phyloP scores from a whole-genome alignment of 495 filamentous ascomycete species.

The Penicillium odoratum region DNA sequence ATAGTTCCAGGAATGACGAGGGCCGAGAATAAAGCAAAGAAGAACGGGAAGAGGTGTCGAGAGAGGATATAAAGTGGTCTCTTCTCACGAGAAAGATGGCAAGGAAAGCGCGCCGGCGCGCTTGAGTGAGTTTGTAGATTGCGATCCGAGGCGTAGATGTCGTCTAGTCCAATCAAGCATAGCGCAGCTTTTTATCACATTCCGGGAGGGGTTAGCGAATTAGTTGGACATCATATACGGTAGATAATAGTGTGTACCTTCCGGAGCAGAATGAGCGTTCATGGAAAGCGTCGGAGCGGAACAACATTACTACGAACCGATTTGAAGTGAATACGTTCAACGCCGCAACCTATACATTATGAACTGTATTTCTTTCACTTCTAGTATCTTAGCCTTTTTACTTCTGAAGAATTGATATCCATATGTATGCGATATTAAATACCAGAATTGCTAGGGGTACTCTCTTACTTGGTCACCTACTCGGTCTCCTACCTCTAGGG shows the following conservation, averaged over 20 bases:
- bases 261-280: background rate
- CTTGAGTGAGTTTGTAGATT: conserved; percentile 9
- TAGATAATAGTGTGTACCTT: background rate
- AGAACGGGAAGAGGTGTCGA: background rate
- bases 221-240: background rate
- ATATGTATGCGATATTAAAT: too few species aligned
- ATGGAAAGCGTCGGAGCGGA: too few species aligned
- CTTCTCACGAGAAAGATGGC: background rate
- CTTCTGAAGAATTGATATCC: too few species aligned
- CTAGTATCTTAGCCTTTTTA: too few species aligned
- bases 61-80: background rate
- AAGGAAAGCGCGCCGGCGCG: conserved; percentile 22
- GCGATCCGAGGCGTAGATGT: conserved; percentile 15
- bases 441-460: too few species aligned
- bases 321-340: too few species aligned
- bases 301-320: too few species aligned
- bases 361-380: too few species aligned
- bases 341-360: too few species aligned
- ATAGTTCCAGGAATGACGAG: background rate
- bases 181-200: conserved; percentile 29
- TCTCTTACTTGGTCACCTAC: too few species aligned
- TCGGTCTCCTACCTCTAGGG: too few species aligned
- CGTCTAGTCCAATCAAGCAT: conserved; percentile 23
- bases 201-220: conserved; percentile 6
- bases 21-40: background rate